Conservation (phyloP, 148 eudicot species). For the Gaultheria prostrata region DNA sequence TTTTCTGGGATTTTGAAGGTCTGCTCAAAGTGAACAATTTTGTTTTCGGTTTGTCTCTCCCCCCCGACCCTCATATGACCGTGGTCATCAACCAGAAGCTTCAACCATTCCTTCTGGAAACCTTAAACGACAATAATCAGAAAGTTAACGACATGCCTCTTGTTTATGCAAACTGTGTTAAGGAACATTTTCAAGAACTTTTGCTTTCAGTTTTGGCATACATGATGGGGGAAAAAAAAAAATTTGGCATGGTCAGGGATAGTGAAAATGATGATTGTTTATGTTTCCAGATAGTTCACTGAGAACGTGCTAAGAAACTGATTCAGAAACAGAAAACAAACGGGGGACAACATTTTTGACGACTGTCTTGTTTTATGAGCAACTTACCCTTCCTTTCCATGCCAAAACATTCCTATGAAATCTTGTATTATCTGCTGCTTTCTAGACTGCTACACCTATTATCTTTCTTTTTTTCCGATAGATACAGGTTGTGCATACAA, state of each 20-base stretch:
- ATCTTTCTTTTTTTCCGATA: not conserved
- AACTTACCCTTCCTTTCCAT: not conserved
- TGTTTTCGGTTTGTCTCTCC: slow-evolving; percentile 33
- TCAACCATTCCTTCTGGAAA: slow-evolving; percentile 48
- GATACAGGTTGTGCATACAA: not conserved
- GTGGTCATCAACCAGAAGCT: slow-evolving; percentile 30
- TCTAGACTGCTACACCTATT: not conserved
- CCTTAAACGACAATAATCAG: slow-evolving; percentile 29
- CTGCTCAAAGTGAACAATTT: slow-evolving; percentile 38
- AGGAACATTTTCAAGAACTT: not conserved
- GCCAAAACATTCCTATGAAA: not conserved
- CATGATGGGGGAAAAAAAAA: no score
- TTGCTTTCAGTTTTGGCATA: not conserved
- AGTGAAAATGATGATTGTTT: not conserved
- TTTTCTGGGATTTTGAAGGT: slow-evolving; percentile 38
- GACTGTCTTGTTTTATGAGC: not conserved
- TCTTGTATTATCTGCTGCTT: not conserved
- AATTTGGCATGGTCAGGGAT: not conserved
- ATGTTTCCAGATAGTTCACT: not conserved
- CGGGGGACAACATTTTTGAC: not conserved
- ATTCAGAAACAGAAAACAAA: not conserved
- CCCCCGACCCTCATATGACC: slow-evolving; percentile 45
- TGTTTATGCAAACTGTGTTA: not conserved
- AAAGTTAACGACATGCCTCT: not conserved
- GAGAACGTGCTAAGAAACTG: not conserved